Evolutionary conservation across 2,329 filamentous ascomycete genomes (phyloP), one percentile per base, ranked within the genome.

Genomic region (Fusarium sp.): DNA sequence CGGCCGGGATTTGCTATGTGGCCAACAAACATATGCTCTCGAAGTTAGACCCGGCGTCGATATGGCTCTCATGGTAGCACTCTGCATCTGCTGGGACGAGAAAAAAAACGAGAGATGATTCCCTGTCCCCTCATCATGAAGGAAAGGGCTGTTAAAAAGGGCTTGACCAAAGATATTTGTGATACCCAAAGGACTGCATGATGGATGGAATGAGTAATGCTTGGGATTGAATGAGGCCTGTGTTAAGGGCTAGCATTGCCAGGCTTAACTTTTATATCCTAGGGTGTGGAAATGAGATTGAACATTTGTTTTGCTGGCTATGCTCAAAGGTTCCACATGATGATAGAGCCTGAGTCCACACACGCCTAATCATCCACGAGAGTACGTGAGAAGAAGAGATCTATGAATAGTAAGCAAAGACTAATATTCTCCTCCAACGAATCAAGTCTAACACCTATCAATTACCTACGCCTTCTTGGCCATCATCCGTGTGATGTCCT

Each of bases 41-140:
- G 85, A 85, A 2, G 85, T 93, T 11, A 90, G 90, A 3, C 89
- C 91, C 0, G 88, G 88, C 22, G 88, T 92, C 12, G 91, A 94
- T 76, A 85, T 92, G 80, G 87, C 89, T 8, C 77, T 93, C 51
- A 87, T 93, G 72, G 89, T 86, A 0, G 91, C 91, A 16, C 83
- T 93, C 76, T 93, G 90, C 77, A 90, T 93, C 58, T 90, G 88
- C 68, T 82, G 93, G 67, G 91, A 93, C 71, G 91, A 93, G 85
- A 87, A 22, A 28, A 47, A 47, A 26, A 47, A 47, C 26, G 44
- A 47, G 44, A 44, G 33, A 16, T 35, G 33, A 35, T 35, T 35
- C 33, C 33, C 33, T 35, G 33, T 35, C 33, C 33, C 33, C 15
- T 35, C 16, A 35, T 35, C 16, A 35, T 22, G 16, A 20, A 18